A percentile compares a stretch with the other conserved stretches of the same genome.
These are phyloP conservation scores for Colletotrichum australisinense DNA, from an alignment of 2,329 filamentous ascomycete genomes.

Conservation along the genomic window DNA sequence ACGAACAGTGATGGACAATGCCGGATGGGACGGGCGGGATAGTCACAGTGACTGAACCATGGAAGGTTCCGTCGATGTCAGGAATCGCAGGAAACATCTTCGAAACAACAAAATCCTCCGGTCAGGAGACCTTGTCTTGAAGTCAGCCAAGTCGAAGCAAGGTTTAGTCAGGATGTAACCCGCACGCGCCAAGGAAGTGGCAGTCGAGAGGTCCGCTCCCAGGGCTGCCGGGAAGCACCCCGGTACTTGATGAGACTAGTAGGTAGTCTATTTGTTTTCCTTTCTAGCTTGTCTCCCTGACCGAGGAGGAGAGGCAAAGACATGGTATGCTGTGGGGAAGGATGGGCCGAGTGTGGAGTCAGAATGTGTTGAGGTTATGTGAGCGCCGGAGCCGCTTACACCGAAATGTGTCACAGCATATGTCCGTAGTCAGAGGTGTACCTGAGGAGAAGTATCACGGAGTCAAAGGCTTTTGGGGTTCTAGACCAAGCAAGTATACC, in stretches of 20 bases:
- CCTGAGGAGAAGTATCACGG: neutral
- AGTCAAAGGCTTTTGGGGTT: neutral
- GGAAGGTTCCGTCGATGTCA: neutral
- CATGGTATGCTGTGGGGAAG: neutral
- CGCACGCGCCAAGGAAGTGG: neutral
- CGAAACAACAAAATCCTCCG: neutral
- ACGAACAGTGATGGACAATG: neutral
- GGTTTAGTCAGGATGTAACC: constrained; percentile 16
- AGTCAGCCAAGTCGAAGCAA: constrained; percentile 22
- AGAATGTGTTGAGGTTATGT: constrained; percentile 14
- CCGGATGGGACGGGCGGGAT: constrained; percentile 14
- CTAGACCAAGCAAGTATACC: neutral
- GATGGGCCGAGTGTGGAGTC: constrained; percentile 20
- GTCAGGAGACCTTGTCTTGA: constrained; percentile 26
- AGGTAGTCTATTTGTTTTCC: neutral
- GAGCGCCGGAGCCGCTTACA: constrained; percentile 17
- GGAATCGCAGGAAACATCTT: neutral
- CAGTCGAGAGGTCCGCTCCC: constrained; percentile 3
- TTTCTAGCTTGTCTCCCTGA: neutral
- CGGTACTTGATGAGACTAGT: neutral
- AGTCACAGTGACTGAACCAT: neutral
- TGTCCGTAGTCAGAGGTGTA: neutral
- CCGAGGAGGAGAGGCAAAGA: neutral
- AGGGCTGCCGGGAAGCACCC: constrained; percentile 13
- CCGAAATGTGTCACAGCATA: constrained; percentile 1